phyloP scores from a whole-genome alignment of 139 green algal species.

The Mychonastes homosphaera region DNA sequence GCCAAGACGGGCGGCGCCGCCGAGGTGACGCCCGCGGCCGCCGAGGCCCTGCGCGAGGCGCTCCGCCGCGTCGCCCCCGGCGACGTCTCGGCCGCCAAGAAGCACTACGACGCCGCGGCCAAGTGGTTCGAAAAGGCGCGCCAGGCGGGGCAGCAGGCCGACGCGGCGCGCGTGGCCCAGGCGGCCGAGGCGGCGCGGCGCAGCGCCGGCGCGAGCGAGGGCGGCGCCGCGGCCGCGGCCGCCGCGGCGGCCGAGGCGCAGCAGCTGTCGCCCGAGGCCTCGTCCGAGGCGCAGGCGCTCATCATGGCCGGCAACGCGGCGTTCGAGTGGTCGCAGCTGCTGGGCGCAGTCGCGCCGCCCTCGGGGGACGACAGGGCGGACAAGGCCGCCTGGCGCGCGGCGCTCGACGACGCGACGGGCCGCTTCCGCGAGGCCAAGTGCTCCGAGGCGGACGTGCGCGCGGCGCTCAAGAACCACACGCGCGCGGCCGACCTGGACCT shows the following conservation, averaged over 20 bases:
- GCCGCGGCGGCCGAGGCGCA: not conserved
- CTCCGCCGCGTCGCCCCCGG: slow-evolving; percentile 16
- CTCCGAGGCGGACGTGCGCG: slow-evolving; percentile 49
- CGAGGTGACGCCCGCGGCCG: not conserved
- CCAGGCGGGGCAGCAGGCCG: no score
- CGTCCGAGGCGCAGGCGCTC: slow-evolving; percentile 27
- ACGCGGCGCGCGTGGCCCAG: no score
- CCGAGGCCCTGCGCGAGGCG: slow-evolving; percentile 11
- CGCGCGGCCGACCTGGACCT: slow-evolving; percentile 34
- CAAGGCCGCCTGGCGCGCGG: slow-evolving; percentile 23
- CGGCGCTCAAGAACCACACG: slow-evolving; percentile 57
- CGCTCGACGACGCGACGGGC: slow-evolving; percentile 47
- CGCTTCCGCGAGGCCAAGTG: slow-evolving; percentile 57
- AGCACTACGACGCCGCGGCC: not conserved
- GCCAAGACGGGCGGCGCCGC: not conserved
- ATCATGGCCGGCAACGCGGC: slow-evolving; percentile 69
- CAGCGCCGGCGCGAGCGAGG: no score
- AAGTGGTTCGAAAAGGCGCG: slow-evolving; percentile 10
- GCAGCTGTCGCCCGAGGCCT: not conserved
- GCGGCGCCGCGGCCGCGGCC: slow-evolving; percentile 7
- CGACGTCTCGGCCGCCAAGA: slow-evolving; percentile 1
- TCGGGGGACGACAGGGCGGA: not conserved
- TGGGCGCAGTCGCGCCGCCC: slow-evolving; percentile 1
- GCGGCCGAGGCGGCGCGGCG: no score
- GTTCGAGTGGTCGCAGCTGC: slow-evolving; percentile 62